Conservation (phyloP, 1,139 yeast species). For the Nakaseomyces bracarensis region DNA sequence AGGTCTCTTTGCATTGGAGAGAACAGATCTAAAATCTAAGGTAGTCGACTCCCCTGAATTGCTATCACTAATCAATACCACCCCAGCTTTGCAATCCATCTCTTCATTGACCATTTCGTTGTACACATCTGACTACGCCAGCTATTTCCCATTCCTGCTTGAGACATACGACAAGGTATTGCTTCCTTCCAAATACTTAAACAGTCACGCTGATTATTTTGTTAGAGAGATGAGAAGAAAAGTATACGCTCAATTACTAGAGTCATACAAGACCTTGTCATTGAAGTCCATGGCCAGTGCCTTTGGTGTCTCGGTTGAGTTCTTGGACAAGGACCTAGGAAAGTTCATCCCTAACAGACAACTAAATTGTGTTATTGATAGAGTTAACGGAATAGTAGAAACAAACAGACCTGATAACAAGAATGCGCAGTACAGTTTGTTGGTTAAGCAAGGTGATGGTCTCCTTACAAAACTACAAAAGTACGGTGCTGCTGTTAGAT, state of each 20-base stretch:
- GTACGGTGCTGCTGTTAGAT: constrained; percentile 93
- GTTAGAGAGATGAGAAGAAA: constrained; percentile 91
- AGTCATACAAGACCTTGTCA: constrained; percentile 86
- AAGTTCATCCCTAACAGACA: constrained; percentile 89
- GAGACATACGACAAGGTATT: constrained; percentile 71
- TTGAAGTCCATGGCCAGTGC: constrained; percentile 89
- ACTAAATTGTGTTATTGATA: constrained; percentile 89
- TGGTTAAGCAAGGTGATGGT: constrained; percentile 88
- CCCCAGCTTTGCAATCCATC: constrained; percentile 70
- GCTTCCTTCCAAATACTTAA: constrained; percentile 64
- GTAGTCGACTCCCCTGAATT: constrained; percentile 93
- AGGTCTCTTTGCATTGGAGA: constrained; percentile 72
- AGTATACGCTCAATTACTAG: constrained; percentile 89
- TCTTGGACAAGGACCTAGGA: constrained; percentile 73
- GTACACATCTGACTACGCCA: constrained; percentile 80
- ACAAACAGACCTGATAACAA: constrained; percentile 95
- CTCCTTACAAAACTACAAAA: constrained; percentile 90
- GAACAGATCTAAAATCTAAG: constrained; percentile 77
- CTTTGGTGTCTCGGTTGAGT: constrained; percentile 80
- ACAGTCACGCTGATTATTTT: constrained; percentile 73
- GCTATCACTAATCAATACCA: constrained; percentile 65
- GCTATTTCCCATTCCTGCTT: constrained; percentile 70
- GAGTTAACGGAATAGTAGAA: constrained; percentile 90
- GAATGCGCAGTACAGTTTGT: constrained; percentile 81
- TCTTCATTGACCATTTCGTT: constrained; percentile 77